phyloP scores from a whole-genome alignment of 768 basidiomycete species.

The Leucogyrophana mollusca region DNA sequence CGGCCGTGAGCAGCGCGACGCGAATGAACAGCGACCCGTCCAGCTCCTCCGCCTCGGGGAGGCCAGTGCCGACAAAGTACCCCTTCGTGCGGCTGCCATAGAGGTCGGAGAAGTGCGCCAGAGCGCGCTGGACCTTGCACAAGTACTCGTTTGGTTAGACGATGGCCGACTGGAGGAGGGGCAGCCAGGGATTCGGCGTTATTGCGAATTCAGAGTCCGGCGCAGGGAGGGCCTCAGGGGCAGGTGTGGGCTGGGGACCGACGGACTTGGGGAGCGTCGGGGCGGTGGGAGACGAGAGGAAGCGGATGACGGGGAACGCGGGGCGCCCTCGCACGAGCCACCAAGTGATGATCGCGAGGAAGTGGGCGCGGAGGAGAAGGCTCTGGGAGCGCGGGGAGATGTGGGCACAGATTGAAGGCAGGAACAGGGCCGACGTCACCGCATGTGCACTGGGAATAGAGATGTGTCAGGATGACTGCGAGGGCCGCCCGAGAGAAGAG shows the following conservation, averaged over 20 bases:
- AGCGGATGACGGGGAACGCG: conserved; percentile 44
- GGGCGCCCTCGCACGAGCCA: conserved; percentile 60
- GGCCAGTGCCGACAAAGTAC: conserved; percentile 23
- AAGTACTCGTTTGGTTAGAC: conserved; percentile 60
- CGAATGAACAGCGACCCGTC: conserved; percentile 68
- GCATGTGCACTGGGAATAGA: conserved; percentile 54
- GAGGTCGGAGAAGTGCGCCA: conserved; percentile 42
- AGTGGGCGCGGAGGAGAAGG: conserved; percentile 58
- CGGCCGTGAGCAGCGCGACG: conserved; percentile 49
- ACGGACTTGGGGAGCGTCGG: conserved; percentile 19
- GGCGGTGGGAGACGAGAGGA: conserved; percentile 37
- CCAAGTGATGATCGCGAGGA: conserved; percentile 49
- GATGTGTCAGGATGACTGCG: conserved; percentile 5
- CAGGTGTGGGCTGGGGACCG: conserved; percentile 18
- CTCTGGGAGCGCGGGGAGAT: conserved; percentile 58
- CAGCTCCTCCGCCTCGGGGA: conserved; percentile 20
- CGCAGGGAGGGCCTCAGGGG: conserved; percentile 23
- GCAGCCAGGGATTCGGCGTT: conserved; percentile 59
- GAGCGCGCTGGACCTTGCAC: conserved; percentile 48
- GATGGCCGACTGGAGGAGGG: conserved; percentile 50
- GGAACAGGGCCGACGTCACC: conserved; percentile 64
- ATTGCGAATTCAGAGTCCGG: conserved; percentile 33
- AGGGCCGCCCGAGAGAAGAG: conserved; percentile 10
- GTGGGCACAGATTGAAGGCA: conserved; percentile 48
- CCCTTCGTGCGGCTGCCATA: conserved; percentile 42